Base-by-base conservation (phyloP, 2,329 filamentous ascomycete species). In the Microcyclosporella mali region DNA sequence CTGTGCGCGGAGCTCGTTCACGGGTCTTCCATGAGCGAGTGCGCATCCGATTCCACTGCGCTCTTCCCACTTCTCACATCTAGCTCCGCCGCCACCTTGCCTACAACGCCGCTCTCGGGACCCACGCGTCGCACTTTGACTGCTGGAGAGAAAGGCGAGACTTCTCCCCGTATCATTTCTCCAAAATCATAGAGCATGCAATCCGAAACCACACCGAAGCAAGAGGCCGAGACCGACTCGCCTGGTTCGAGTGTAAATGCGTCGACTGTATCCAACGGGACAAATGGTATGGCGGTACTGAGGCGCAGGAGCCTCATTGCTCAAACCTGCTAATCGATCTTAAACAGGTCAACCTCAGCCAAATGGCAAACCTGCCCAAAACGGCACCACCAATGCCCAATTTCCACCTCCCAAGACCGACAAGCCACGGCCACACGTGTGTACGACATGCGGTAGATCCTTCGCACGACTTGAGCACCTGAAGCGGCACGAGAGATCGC, bases 401-500 rank as follows among this genome's bases (percentile, higher is more conserved):
- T 85, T 86, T 53, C 86, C 86, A 56, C 85, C 86, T 31, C 85
- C 90, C 37, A 98, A 97, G 72, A 95, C 88, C 51, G 92, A 98
- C 69, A 98, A 97, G 72, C 92, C 92, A 43, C 81, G 90, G 52
- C 92, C 92, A 52, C 92, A 98, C 68, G 82, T 94, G 47, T 98
- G 92, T 71, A 81, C 75, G 31, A 97, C 89, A 36, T 98, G 92
- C 66, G 79, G 82, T 59, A 82, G 92, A 53, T 94, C 87, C 25
- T 98, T 98, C 66, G 92, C 92, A 45, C 82, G 92, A 48, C 72
- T 98, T 57, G 92, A 98, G 70, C 92, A 98, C 66, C 72, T 98
- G 55, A 98, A 98, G 71, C 84, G 92, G 48, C 92, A 98, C 67
- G 92, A 97, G 70, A 81, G 92, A 50, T 95, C 88, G n/a, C 89